Evolutionary conservation across 75 land plant species (phyloP), one percentile per base, ranked within the genome.

Genomic region (Picea sitchensis): DNA sequence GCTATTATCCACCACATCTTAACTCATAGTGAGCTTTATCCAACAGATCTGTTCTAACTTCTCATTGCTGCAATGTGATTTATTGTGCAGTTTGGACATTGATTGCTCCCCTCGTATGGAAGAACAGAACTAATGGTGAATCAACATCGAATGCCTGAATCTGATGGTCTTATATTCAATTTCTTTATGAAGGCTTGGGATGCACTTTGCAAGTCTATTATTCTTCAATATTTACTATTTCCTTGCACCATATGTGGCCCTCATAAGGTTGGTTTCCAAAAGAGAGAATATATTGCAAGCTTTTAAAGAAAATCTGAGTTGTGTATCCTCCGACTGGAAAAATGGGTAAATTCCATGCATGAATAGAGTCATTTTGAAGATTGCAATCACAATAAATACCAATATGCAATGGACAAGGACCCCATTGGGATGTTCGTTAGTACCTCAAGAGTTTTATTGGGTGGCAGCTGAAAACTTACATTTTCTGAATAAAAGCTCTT

Each of bases 81-180:
- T 12, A 34, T n/a, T 57, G 65, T 87, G 85, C 89, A 93, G 96
- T 93, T 36, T 93, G 94, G 92, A 90, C 84, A 51, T 69, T 93
- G 89, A 79, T 91, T 75, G 85, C 84, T 34, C 95, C 92, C 9
- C 77, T 93, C 12, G 78, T 94, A 32, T 85, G 87, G 73, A 86
- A 91, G 79, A 81, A 79, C 61, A 84, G 86, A 67, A 54, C 38
- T 21, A 75, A 75, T 31, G 47, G 41, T 4, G 21, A 75, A 34
- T 57, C 76, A 14, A 41, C 81, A 59, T 60, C 61, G 9, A 75
- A 75, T 3, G 36, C 23, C 30, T 57, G 76, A 75, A 20, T 21
- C 54, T 67, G 51, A 41, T 44, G 41, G 74, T 20, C 74, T 36
- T 2, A 44, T 20, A n/a, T 20, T 71, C 74, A 44, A n/a, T 71